Evolutionary conservation across 2,329 filamentous ascomycete genomes (phyloP), one percentile per base, ranked within the genome.

Genomic region (Aspergillus tanneri): DNA sequence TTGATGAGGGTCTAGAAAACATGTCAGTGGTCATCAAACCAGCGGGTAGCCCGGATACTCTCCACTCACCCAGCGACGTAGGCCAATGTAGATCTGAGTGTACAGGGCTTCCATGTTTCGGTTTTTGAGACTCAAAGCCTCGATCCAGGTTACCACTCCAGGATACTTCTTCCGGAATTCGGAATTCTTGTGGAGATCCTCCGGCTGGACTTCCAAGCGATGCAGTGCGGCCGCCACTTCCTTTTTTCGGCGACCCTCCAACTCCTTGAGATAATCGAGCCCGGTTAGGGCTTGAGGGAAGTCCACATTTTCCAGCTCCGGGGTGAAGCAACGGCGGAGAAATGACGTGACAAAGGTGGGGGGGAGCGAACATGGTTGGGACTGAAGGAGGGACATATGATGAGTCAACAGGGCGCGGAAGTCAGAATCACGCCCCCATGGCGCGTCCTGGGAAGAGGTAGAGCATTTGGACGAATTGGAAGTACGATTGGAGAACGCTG

Each of bases 241-340:
- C 46, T 79, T 78, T 50, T 77, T 75, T 56, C 83, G 75, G 52
- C 83, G 74, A 37, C 69, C 76, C 61, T 86, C 82, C 7, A 86
- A 70, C 52, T 85, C 82, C 53, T 80, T 81, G 43, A 86, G 73
- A 61, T 86, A 86, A 66, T 86, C 83, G 44, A 86, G 71, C 6
- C 81, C 82, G 3, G 82, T 84, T 53, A 86, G 68, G 14, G 83
- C 80, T 61, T 86, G 82, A 16, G 81, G 78, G 54, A 86, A 86
- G 66, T 86, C 83, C 49, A 86, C 82, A 32, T 76, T 67, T 25
- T 76, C 72, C 8, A 86, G 63, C 36, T 80, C 73, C 2, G 74
- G 60, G 18, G 80, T 74, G 64, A 86, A 86, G 62, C 77, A 80
- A 39, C 78, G 75, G 53, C 77, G 76, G 40, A 85, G 73, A 62